Evolutionary conservation across 495 filamentous ascomycete genomes (phyloP).

Genomic region (Aspergillus funiculosus): DNA sequence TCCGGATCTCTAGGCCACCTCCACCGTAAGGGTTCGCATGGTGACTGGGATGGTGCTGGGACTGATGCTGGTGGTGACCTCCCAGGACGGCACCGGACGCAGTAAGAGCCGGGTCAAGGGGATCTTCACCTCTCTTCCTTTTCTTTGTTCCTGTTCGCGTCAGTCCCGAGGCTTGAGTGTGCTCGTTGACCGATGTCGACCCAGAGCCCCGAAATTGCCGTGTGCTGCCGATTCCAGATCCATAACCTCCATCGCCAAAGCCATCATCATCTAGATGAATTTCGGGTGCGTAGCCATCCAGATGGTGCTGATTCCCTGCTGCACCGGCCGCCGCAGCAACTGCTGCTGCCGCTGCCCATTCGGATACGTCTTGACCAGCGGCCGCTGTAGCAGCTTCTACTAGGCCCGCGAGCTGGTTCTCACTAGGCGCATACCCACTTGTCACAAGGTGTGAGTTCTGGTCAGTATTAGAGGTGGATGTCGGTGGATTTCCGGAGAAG

Average conservation of each 20-base stretch:
- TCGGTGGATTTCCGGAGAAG: slow-evolving; percentile 21
- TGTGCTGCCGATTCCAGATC: slow-evolving; percentile 22
- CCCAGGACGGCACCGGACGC: slow-evolving; percentile 22
- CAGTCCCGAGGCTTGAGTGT: slow-evolving; percentile 74
- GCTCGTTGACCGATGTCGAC: slow-evolving; percentile 45
- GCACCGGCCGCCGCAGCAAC: slow-evolving; percentile 35
- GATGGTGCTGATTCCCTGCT: slow-evolving; percentile 35
- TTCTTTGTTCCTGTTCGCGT: slow-evolving; percentile 40
- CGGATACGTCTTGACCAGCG: slow-evolving; percentile 45
- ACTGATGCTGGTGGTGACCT: slow-evolving; percentile 26
- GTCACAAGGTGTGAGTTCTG: slow-evolving; percentile 29
- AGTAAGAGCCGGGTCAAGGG: slow-evolving; percentile 42
- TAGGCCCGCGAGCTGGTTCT: slow-evolving; percentile 48
- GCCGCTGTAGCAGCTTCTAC: slow-evolving; percentile 50
- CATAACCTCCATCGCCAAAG: slow-evolving; percentile 37
- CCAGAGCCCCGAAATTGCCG: slow-evolving; percentile 29
- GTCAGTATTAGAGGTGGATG: slow-evolving; percentile 30
- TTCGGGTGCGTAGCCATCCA: slow-evolving; percentile 37
- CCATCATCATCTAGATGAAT: slow-evolving; percentile 41
- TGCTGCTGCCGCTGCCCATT: slow-evolving; percentile 37
- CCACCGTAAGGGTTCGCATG: slow-evolving; percentile 29
- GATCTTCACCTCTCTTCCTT: slow-evolving; percentile 40
- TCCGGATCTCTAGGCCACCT: slow-evolving; percentile 34
- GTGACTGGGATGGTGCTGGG: slow-evolving; percentile 22
- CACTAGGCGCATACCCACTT: slow-evolving; percentile 36